Evolutionary conservation across 208 protist species (phyloP), one percentile per base, ranked within the genome.

Genomic region (Herpetomonas tarakana): DNA sequence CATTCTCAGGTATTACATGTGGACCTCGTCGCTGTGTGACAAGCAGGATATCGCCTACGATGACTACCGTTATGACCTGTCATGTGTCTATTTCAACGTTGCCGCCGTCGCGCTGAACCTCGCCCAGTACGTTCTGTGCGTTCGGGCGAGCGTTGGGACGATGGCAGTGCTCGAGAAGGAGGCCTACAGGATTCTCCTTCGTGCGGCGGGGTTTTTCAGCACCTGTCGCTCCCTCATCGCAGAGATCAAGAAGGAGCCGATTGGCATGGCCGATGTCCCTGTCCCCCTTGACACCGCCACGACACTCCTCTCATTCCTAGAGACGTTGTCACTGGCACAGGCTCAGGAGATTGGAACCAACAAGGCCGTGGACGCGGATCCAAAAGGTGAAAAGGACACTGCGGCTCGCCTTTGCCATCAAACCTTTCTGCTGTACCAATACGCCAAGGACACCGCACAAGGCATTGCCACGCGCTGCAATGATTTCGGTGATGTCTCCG

Each of bases 21-120:
- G 82, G 81, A 70, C 54, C 57, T 84, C 76, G 1, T 73, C 77
- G 11, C 46, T 90, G 4, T 46, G 47, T 18, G 61, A 69, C 14
- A 65, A 76, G 28, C 68, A 77, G 45, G 52, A 81, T 29, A 63
- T 76, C 35, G 52, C 55, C 0, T 86, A 76, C 61, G 77, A 88
- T 58, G 82, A 88, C 60, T 93, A 88, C 67, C 68, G 82, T 12
- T 88, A 88, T 56, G 86, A 89, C 25, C 63, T 93, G 35, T 45
- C 77, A 14, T 65, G 65, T 3, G 71, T 93, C 47, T 88, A 84
- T 55, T 90, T 80, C 56, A 88, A 90, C 58, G 56, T 88, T 2
- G 79, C 62, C 3, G 80, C 65, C 14, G 39, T 70, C 53, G 47
- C 83, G 12, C 71, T 81, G 65, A 82, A 85, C 46, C 63, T 88